Conservation (phyloP, 2,329 filamentous ascomycete genomes). For the Neonectria coccinea region DNA sequence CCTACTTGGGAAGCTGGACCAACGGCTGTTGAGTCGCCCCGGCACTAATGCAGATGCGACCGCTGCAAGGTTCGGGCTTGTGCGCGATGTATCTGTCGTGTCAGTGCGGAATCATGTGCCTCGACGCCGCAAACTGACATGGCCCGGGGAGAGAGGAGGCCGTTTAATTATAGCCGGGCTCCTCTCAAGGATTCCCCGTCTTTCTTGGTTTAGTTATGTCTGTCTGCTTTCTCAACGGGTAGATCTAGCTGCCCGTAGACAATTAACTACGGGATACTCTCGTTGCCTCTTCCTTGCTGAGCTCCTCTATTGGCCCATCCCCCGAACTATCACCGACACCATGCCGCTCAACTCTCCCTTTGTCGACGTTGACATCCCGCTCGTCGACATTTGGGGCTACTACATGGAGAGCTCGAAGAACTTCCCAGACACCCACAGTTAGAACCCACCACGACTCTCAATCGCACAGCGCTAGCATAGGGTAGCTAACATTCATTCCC, state of each 20-base stretch:
- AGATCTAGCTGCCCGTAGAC: no score
- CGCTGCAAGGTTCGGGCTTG: constrained; percentile 1
- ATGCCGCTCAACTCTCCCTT: constrained; percentile 81
- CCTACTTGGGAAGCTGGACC: neutral
- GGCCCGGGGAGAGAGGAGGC: neutral
- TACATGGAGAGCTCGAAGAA: constrained; percentile 77
- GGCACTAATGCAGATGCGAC: constrained; percentile 10
- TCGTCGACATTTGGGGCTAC: constrained; percentile 82
- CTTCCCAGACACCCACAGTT: constrained; percentile 81
- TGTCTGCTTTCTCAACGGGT: neutral
- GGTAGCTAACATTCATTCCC: constrained; percentile 1
- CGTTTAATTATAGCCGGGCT: neutral
- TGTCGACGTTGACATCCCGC: constrained; percentile 74
- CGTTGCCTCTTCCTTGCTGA: neutral
- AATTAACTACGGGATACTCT: neutral
- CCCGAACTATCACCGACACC: neutral
- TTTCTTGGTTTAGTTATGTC: neutral
- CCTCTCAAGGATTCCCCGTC: neutral
- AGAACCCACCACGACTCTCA: constrained; percentile 27
- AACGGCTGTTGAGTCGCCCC: neutral
- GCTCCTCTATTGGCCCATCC: neutral
- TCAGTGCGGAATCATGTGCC: constrained; percentile 11
- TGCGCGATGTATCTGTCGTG: neutral
- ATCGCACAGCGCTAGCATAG: neutral
- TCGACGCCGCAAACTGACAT: constrained; percentile 1